Evolutionary conservation across 176 grass and related monocot genomes (phyloP).

Genomic region (Triticum dicoccoides): DNA sequence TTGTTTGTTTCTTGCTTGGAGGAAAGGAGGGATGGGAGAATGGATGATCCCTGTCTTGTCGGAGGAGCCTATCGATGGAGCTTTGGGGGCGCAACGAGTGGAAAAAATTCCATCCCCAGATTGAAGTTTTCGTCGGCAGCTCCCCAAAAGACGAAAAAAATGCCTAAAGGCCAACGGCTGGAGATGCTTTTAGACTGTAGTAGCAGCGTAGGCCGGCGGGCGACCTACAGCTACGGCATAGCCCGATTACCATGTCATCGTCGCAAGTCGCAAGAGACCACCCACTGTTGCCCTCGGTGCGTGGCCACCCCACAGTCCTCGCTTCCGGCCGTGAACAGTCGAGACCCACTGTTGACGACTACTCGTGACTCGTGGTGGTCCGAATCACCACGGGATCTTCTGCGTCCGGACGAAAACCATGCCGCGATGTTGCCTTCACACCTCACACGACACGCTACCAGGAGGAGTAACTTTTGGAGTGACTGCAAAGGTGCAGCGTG

Average conservation of each 20-base stretch:
- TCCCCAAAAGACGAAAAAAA: no score
- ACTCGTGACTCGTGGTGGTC: constrained; percentile 4
- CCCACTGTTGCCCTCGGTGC: not conserved
- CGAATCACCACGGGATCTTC: not conserved
- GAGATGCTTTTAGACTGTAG: no score
- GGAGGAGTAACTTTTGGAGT: no score
- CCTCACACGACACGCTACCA: not conserved
- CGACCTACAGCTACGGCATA: not conserved
- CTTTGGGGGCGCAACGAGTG: no score
- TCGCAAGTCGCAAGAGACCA: not conserved
- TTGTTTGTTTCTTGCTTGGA: no score
- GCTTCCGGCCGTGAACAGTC: not conserved
- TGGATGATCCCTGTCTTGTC: no score
- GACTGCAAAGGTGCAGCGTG: no score
- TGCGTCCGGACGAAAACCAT: not conserved
- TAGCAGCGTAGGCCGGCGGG: not conserved
- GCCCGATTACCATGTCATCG: not conserved
- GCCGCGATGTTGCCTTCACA: not conserved
- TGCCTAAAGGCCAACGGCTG: no score
- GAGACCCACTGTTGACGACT: not conserved
- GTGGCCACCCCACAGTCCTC: not conserved
- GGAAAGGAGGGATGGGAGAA: no score
- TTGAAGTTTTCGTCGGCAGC: no score
- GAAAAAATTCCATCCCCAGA: no score
- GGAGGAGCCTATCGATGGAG: no score